Evolutionary conservation across 768 basidiomycete genomes (phyloP), one percentile per base, ranked within the genome.

Genomic region (Lentinus brumalis): DNA sequence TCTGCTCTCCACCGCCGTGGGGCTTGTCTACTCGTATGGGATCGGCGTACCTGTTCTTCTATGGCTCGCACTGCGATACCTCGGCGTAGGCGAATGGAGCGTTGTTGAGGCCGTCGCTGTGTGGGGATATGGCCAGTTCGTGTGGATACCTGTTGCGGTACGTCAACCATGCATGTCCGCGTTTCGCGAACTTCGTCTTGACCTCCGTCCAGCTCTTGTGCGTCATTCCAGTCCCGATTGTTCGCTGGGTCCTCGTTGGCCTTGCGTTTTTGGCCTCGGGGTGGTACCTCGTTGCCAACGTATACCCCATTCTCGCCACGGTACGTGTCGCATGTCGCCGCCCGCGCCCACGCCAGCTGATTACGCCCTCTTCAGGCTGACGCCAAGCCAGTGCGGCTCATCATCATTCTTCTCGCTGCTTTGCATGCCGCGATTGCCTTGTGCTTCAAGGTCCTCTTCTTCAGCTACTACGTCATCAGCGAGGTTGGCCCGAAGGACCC

Each of bases 41-140:
- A 77, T 99, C 0, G 91, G 81, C 3, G 71, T 96, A 1, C 97
- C 97, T 0, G 75, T 93, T 0, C 68, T 89, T 15, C 78, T 98
- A 5, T 99, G 97, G 96, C 77, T 88, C 0, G 86, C 84, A 3
- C 79, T 97, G 66, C 79, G 91, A 39, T 99, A 95, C 71, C 68
- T 95, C 9, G 94, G 94, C 5, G 88, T 95, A 0, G 88, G 90
- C 1, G 93, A 94, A 67, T 97, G 96, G 89, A 86, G 89, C 50
- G 79, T 96, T 3, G 84, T 91, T 4, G 95, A 98, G 71, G 89
- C 90, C 0, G 73, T 93, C 21, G 82, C 89, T 12, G 74, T 92
- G 10, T 93, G 90, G 89, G 91, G 91, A 0, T 93, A 94, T 70
- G 85, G 79, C 10, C 84, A 88, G 69, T 93, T 94, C 61, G 84